phyloP scores from a whole-genome alignment of 2,329 filamentous ascomycete genomes.

The Corniculantispora saksenae region DNA sequence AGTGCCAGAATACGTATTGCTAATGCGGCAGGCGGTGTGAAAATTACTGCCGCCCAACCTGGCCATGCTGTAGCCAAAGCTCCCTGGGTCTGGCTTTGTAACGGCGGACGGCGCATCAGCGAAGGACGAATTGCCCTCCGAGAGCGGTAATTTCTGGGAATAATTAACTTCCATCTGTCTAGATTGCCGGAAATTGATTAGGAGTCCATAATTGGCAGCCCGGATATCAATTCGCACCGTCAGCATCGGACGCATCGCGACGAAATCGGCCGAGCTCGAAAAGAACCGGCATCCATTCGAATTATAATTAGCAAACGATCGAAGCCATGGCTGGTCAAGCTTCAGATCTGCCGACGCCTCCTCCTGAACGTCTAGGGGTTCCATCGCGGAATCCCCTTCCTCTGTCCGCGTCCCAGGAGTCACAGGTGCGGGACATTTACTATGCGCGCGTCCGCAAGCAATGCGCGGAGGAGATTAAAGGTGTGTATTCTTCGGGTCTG shows the following conservation, averaged over 20 bases:
- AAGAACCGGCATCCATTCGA: neutral
- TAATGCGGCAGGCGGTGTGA: constrained; percentile 17
- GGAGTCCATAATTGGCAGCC: neutral
- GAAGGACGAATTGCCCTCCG: constrained; percentile 4
- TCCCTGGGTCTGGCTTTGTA: neutral
- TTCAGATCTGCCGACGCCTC: constrained; percentile 25
- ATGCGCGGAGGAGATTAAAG: constrained; percentile 78
- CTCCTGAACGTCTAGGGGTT: constrained; percentile 41
- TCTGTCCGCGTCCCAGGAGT: constrained; percentile 77
- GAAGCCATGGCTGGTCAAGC: constrained; percentile 35
- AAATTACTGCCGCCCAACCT: constrained; percentile 16
- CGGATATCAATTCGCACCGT: neutral
- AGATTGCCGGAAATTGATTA: neutral
- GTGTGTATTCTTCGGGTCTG: constrained; percentile 41
- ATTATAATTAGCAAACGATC: constrained; percentile 19
- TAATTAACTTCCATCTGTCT: neutral
- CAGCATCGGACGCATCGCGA: neutral
- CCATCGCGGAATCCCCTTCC: constrained; percentile 78
- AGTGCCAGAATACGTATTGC: neutral
- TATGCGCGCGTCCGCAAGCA: constrained; percentile 74
- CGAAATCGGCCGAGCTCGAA: neutral
- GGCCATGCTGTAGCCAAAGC: constrained; percentile 2
- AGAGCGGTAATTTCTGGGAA: neutral
- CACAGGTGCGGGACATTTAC: constrained; percentile 78
- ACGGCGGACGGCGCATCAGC: neutral